Evolutionary conservation across 2,329 filamentous ascomycete genomes (phyloP), one percentile per base, ranked within the genome.

Genomic region (Monosporascus sp.): DNA sequence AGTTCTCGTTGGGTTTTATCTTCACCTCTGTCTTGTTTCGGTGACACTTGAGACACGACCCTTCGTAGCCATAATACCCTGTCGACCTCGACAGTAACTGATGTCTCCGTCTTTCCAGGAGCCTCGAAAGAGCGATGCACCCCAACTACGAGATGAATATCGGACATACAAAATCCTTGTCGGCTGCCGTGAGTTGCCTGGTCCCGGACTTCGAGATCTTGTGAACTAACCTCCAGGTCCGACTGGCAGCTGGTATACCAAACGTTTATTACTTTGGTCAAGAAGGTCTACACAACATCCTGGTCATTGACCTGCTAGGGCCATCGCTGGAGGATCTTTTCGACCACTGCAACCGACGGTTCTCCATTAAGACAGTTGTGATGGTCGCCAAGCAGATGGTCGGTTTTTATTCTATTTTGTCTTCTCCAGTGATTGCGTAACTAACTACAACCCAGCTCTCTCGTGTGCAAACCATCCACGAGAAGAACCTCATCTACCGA

Each of bases 261-360:
- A 97, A 97, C 82, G 94, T 99, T 67, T 97, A 97, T 78, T 99
- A 97, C 76, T 99, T 97, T 65, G 94, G 94, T 58, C 94, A 99
- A 71, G 93, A 97, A 74, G 94, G 93, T 64, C 86, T 97, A 31
- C 94, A 99, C 79, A 97, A 99, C 77, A 97, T 97, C 63, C 86
- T 99, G 49, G 93, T 99, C 63, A 97, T 97, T 67, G 93, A 99
- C 74, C 81, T 99, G 43, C 86, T 99, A 26, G 93, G 93, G 17
- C 93, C 93, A 50, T 96, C 91, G 59, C 81, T 99, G 56, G 93
- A 99, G 71, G 93, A 99, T 69, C 82, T 99, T 20, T 99, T 99
- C 70, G 93, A 99, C 70, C 91, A 96, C 74, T 99, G 93, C 78
- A 94, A 94, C 68, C 84, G 93, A 64, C 87, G 92, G 63, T 99